phyloP scores from a whole-genome alignment of 2,329 filamentous ascomycete species.

The Talaromyces pinophilus region DNA sequence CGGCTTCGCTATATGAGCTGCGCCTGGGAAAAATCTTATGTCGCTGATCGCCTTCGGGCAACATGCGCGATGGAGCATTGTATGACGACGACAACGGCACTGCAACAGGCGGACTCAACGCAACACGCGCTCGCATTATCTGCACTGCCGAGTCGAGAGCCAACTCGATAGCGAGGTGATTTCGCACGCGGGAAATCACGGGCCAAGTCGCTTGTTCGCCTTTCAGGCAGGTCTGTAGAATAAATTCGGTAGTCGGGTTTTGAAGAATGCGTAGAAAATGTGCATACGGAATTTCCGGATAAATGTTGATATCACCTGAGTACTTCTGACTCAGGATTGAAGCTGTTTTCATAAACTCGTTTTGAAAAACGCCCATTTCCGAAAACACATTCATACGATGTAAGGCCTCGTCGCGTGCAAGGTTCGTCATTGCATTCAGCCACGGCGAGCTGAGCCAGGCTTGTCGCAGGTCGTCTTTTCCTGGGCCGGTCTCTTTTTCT shows the following conservation, averaged over 20 bases:
- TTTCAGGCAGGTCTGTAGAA: constrained; percentile 72
- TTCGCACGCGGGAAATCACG: constrained; percentile 78
- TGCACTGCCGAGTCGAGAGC: constrained; percentile 59
- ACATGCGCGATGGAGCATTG: not conserved
- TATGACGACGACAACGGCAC: not conserved
- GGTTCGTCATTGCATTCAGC: constrained; percentile 66
- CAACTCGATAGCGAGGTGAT: constrained; percentile 85
- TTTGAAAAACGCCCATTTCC: constrained; percentile 79
- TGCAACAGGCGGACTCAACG: constrained; percentile 35
- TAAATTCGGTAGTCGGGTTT: constrained; percentile 85
- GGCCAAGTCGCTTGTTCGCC: constrained; percentile 92
- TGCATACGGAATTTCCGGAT: constrained; percentile 73
- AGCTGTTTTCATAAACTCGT: constrained; percentile 71
- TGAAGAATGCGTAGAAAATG: constrained; percentile 75
- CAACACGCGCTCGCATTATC: constrained; percentile 43
- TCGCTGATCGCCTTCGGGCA: not conserved
- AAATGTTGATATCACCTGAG: constrained; percentile 91
- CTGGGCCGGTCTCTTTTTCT: constrained; percentile 64
- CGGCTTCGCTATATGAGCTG: constrained; percentile 36
- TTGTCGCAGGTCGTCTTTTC: constrained; percentile 33
- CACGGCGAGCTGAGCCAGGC: constrained; percentile 50
- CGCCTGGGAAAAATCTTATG: constrained; percentile 15
- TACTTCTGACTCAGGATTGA: constrained; percentile 89
- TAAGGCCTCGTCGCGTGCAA: constrained; percentile 77
- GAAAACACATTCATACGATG: constrained; percentile 78